Conservation (phyloP, 75 land plant species). For the Sequoia sempervirens region DNA sequence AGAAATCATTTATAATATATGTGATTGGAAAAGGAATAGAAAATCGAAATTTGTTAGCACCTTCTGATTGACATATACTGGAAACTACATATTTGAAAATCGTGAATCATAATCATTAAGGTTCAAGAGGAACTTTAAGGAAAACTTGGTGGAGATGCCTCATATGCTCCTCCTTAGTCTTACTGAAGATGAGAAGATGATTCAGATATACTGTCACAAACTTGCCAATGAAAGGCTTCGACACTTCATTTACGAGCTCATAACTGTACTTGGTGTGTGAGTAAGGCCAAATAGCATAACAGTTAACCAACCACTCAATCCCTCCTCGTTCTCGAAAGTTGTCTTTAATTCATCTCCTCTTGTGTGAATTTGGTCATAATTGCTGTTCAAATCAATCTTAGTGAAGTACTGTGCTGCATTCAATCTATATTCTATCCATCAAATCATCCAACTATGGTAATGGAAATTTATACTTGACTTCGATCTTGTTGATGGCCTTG, state of each 20-base stretch:
- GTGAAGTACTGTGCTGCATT: too few species aligned
- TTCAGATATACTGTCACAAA: background rate
- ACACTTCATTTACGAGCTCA: too few species aligned
- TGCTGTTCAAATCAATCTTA: background rate
- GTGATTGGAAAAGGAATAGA: background rate
- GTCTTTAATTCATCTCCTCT: background rate
- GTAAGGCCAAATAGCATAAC: background rate
- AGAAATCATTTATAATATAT: background rate
- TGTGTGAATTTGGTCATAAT: background rate
- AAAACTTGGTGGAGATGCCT: background rate
- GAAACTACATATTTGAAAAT: background rate
- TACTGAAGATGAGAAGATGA: too few species aligned
- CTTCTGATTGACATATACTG: background rate
- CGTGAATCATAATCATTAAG: background rate
- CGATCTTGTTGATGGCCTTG: background rate
- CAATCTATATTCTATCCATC: too few species aligned
- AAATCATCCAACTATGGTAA: too few species aligned
- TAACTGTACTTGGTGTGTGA: too few species aligned
- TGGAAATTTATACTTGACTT: too few species aligned
- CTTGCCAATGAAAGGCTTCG: background rate
- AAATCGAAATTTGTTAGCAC: background rate
- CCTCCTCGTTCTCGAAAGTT: background rate
- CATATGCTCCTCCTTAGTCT: too few species aligned
- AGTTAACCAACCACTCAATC: background rate
- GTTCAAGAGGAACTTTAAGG: background rate